Conservation (phyloP, 129 eudicot species). For the Calendula officinalis region DNA sequence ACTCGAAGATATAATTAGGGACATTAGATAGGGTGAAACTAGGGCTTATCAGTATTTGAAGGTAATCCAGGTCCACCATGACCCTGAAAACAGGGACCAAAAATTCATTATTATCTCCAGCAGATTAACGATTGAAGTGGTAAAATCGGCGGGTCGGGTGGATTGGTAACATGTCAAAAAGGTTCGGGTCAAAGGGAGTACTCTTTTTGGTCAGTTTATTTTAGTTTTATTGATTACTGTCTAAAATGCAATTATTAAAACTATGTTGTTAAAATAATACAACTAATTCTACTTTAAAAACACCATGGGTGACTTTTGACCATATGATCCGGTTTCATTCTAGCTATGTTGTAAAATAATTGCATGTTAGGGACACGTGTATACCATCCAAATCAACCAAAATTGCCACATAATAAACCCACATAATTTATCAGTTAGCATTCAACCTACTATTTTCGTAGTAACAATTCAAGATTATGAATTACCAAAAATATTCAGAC, state of each 20-base stretch:
- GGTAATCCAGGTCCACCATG: slow-evolving; percentile 81
- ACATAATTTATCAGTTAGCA: not conserved
- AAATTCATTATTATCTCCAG: slow-evolving; percentile 6
- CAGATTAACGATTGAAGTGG: not conserved
- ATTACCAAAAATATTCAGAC: not conserved
- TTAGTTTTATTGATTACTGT: too few species aligned
- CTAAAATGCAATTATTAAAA: too few species aligned
- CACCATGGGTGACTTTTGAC: too few species aligned
- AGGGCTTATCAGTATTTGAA: slow-evolving; percentile 52
- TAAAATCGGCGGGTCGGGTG: not conserved
- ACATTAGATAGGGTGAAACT: slow-evolving; percentile 13
- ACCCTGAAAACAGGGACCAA: slow-evolving; percentile 51
- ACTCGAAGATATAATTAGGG: not conserved
- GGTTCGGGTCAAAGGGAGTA: too few species aligned
- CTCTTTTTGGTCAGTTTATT: not conserved
- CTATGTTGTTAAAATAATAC: too few species aligned
- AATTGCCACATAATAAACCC: too few species aligned
- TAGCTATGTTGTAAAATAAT: too few species aligned
- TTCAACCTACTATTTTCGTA: not conserved
- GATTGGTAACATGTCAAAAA: too few species aligned
- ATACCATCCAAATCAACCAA: too few species aligned
- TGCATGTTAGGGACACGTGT: too few species aligned
- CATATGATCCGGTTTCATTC: too few species aligned
- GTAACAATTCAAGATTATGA: not conserved
- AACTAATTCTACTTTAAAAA: too few species aligned